These are phyloP conservation scores for Eucalyptus viminalis DNA, from an alignment of 345 rosid genomes.

Conservation along the genomic window DNA sequence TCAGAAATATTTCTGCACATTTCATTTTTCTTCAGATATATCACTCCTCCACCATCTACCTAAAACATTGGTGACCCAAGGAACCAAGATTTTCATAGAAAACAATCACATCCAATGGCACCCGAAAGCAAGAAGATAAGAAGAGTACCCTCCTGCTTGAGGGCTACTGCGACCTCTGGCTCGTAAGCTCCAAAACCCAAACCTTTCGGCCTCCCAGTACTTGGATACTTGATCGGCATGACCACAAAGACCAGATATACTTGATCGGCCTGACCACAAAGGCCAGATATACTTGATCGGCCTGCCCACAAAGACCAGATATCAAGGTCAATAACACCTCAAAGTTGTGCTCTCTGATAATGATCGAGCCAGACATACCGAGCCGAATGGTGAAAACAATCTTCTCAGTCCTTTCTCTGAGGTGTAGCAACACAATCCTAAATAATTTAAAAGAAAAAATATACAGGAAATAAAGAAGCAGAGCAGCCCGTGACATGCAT, in stretches of 20 bases:
- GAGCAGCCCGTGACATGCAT: not conserved
- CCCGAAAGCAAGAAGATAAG: not conserved
- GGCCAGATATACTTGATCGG: slow-evolving; percentile 20
- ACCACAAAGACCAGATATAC: slow-evolving; percentile 8
- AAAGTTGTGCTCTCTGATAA: not conserved
- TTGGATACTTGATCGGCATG: slow-evolving; percentile 21
- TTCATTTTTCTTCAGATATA: not conserved
- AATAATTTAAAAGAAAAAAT: not conserved
- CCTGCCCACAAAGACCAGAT: slow-evolving; percentile 11
- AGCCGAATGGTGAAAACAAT: slow-evolving; percentile 29
- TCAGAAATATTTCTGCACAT: not conserved
- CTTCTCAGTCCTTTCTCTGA: slow-evolving; percentile 4
- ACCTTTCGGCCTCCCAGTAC: slow-evolving; percentile 51
- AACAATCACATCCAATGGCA: not conserved
- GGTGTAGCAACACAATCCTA: slow-evolving; percentile 21
- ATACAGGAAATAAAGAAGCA: not conserved
- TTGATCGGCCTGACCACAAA: slow-evolving; percentile 33
- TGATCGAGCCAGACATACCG: slow-evolving; percentile 1
- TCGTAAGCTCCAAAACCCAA: slow-evolving; percentile 53
- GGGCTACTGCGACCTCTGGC: slow-evolving; percentile 36
- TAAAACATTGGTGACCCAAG: not conserved
- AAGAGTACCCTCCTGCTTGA: slow-evolving; percentile 42
- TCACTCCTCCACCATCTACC: not conserved
- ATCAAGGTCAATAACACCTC: not conserved
- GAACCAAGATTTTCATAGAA: not conserved